Conservation (phyloP, 257 asterid genomes). For the Solanum chiquidenum region DNA sequence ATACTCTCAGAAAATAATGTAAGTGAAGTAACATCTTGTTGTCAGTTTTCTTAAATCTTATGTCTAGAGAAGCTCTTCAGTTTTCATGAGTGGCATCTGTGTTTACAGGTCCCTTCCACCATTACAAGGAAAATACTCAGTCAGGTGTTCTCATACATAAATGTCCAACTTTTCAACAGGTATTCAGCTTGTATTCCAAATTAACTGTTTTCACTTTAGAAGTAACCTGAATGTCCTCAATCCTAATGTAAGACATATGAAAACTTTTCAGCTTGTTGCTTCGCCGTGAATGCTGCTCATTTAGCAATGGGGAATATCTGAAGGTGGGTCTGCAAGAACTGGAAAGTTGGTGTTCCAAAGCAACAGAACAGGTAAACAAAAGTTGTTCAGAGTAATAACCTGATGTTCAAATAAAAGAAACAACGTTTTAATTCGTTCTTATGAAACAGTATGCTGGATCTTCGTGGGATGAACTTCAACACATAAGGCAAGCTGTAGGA, state of each 20-base stretch:
- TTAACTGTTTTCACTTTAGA: neutral
- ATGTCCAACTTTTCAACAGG: constrained; percentile 97
- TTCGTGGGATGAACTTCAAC: constrained; percentile 90
- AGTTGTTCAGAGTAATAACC: neutral
- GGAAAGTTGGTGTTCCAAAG: constrained; percentile 71
- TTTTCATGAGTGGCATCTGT: constrained; percentile 2
- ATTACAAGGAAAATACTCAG: constrained; percentile 71
- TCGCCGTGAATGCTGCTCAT: constrained; percentile 94
- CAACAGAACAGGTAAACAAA: constrained; percentile 49
- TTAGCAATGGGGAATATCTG: constrained; percentile 90
- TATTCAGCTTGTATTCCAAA: constrained; percentile 16
- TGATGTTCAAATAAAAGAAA: neutral
- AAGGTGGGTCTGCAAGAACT: constrained; percentile 86
- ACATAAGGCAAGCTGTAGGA: constrained; percentile 81
- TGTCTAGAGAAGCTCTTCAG: neutral
- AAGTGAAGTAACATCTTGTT: constrained; percentile 14
- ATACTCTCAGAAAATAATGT: constrained; percentile 64
- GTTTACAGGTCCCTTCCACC: constrained; percentile 54
- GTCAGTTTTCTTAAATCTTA: neutral
- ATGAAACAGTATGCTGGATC: constrained; percentile 55
- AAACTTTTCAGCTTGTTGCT: constrained; percentile 58
- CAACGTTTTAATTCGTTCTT: neutral
- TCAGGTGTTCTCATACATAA: constrained; percentile 90
- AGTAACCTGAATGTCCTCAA: neutral
- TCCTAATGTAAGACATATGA: neutral